A percentile compares a stretch with the other conserved stretches of the same genome.
These are phyloP conservation scores for Ophiocordyceps camponoti-floridani DNA, from an alignment of 2,329 filamentous ascomycete genomes.

Conservation along the genomic window DNA sequence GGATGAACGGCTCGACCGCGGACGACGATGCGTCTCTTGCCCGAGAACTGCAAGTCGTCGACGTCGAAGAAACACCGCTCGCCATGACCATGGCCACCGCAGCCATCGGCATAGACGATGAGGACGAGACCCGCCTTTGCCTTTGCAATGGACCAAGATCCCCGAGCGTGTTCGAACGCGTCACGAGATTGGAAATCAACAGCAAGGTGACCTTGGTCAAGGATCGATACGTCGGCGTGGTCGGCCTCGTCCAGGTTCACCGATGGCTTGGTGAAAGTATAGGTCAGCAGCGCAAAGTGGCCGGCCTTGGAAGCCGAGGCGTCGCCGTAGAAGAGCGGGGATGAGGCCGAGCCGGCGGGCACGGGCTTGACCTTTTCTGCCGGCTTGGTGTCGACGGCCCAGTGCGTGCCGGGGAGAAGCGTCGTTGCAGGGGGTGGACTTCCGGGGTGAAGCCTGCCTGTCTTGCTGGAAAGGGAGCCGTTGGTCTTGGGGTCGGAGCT, in stretches of 20 bases:
- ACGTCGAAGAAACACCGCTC: conserved; percentile 14
- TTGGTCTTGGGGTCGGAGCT: no score
- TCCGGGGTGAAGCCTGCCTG: background rate
- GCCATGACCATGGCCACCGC: conserved; percentile 8
- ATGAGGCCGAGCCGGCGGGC: conserved; percentile 4
- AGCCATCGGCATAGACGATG: conserved; percentile 9
- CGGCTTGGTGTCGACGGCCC: conserved; percentile 5
- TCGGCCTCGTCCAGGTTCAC: conserved; percentile 13
- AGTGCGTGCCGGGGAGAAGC: background rate
- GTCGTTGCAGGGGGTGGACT: background rate
- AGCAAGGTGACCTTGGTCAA: conserved; percentile 1
- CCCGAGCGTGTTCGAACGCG: conserved; percentile 7
- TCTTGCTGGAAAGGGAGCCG: background rate
- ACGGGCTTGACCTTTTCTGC: conserved; percentile 9
- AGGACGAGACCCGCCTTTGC: conserved; percentile 11
- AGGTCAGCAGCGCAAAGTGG: conserved; percentile 10
- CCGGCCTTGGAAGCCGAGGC: conserved; percentile 5
- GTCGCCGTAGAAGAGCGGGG: conserved; percentile 9
- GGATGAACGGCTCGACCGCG: conserved; percentile 6
- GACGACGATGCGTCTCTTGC: conserved; percentile 5
- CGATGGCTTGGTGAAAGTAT: conserved; percentile 10
- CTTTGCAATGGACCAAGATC: conserved; percentile 6
- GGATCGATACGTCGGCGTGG: conserved; percentile 5
- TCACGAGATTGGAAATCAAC: conserved; percentile 6
- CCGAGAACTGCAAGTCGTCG: conserved; percentile 4